phyloP scores from a whole-genome alignment of 306 rosid species.

The Luffa aegyptiaca region DNA sequence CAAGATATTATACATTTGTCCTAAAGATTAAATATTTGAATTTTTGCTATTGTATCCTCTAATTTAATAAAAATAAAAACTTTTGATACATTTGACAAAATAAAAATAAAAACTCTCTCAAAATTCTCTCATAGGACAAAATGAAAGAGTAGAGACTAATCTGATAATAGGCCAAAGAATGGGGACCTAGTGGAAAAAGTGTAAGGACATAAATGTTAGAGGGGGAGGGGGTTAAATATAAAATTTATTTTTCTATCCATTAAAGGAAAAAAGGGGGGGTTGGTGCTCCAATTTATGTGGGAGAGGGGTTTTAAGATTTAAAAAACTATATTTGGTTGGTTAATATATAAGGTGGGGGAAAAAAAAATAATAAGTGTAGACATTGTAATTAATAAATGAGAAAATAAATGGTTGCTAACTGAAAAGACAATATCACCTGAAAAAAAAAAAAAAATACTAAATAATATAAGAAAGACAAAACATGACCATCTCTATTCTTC shows the following conservation, averaged over 20 bases:
- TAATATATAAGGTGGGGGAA: background rate
- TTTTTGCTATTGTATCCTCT: too few species aligned
- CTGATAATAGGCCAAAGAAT: too few species aligned
- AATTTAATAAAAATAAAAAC: too few species aligned
- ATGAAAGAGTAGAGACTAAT: too few species aligned
- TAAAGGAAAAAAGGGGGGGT: background rate
- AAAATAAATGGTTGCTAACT: background rate
- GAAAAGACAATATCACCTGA: slow-evolving; percentile 1
- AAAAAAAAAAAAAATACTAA: background rate
- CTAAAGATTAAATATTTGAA: too few species aligned
- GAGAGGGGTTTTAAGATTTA: background rate
- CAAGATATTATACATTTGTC: too few species aligned
- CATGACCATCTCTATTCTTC: background rate
- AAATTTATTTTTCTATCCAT: background rate
- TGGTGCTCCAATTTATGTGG: slow-evolving; percentile 4
- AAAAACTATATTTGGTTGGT: background rate
- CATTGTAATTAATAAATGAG: slow-evolving; percentile 1
- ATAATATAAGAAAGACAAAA: background rate
- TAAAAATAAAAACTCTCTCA: too few species aligned
- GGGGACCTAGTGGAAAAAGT: too few species aligned
- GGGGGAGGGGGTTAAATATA: too few species aligned
- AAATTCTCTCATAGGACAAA: too few species aligned
- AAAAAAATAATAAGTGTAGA: background rate
- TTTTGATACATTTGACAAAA: too few species aligned
- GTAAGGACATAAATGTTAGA: background rate